Percentiles rank a stretch among this genome's conserved stretches.
These are phyloP conservation scores for Nicotiana rustica DNA, from an alignment of 305 asterid genomes.

Conservation along the genomic window DNA sequence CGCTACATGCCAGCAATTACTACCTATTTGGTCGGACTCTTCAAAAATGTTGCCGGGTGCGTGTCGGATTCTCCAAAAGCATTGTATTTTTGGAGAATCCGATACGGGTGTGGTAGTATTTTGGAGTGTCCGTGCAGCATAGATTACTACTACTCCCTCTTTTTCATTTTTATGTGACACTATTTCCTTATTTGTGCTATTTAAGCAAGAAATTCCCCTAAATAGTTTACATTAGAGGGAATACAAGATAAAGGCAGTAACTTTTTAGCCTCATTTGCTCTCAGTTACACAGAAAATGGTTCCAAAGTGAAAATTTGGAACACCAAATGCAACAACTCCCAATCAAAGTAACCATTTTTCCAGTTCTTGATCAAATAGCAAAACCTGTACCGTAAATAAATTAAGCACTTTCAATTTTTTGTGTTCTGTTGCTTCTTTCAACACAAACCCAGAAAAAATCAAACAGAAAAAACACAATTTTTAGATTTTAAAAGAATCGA, in stretches of 20 bases:
- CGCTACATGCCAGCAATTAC: neutral
- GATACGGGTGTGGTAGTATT: too few species aligned
- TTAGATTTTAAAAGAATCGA: neutral
- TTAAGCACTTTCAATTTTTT: neutral
- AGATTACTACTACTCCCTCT: too few species aligned
- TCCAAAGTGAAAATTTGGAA: neutral
- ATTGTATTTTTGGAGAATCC: too few species aligned
- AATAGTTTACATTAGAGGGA: neutral
- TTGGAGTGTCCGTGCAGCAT: too few species aligned
- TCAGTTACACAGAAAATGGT: neutral
- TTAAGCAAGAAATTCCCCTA: neutral
- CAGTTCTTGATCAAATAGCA: neutral
- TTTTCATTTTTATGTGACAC: too few species aligned
- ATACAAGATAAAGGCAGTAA: neutral
- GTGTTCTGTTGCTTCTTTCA: neutral
- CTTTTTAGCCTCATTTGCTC: neutral
- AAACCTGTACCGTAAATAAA: neutral
- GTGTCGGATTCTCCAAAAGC: too few species aligned
- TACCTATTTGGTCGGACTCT: too few species aligned
- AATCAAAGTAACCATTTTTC: conserved; percentile 24
- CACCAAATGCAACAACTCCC: neutral
- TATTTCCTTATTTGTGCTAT: neutral
- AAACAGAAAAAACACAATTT: neutral
- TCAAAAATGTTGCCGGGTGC: too few species aligned
- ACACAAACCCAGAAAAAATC: neutral